These are phyloP conservation scores for Saturnispora sekii DNA, from an alignment of 805 yeast genomes.

Conservation along the genomic window DNA sequence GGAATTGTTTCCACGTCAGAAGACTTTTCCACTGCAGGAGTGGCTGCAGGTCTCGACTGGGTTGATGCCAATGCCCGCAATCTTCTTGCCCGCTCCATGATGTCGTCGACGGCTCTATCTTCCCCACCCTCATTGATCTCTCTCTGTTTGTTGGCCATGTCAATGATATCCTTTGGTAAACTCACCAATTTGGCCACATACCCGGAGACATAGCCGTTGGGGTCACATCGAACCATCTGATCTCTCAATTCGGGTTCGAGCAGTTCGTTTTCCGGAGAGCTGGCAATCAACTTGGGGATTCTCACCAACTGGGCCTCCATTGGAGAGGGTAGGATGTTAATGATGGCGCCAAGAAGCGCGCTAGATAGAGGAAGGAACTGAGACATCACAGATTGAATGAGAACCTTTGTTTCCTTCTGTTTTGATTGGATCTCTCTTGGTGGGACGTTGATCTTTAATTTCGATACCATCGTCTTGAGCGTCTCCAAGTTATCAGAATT, in stretches of 20 bases:
- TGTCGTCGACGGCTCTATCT: constrained; percentile 35
- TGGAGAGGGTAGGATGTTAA: constrained; percentile 83
- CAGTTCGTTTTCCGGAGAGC: constrained; percentile 40
- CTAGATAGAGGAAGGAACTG: constrained; percentile 95
- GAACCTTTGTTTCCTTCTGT: constrained; percentile 52
- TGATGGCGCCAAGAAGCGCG: constrained; percentile 73
- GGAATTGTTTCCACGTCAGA: no score
- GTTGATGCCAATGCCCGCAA: constrained; percentile 5
- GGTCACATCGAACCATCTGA: constrained; percentile 60
- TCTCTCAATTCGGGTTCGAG: constrained; percentile 40
- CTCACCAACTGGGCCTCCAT: constrained; percentile 61
- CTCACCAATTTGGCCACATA: constrained; percentile 87
- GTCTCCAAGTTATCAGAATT: constrained; percentile 58
- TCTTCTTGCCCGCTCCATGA: constrained; percentile 47
- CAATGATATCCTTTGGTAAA: constrained; percentile 63
- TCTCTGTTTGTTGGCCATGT: constrained; percentile 32
- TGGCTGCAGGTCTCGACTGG: not conserved
- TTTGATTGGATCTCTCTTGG: constrained; percentile 67
- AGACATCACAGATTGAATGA: constrained; percentile 60
- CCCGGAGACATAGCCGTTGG: constrained; percentile 56
- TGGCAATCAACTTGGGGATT: constrained; percentile 54
- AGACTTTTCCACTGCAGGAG: no score
- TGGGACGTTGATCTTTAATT: constrained; percentile 55
- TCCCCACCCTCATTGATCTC: constrained; percentile 4
- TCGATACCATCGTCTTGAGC: constrained; percentile 62